These are phyloP conservation scores for Silene noctiflora DNA, from an alignment of 179 eudicot genomes.

Conservation along the genomic window DNA sequence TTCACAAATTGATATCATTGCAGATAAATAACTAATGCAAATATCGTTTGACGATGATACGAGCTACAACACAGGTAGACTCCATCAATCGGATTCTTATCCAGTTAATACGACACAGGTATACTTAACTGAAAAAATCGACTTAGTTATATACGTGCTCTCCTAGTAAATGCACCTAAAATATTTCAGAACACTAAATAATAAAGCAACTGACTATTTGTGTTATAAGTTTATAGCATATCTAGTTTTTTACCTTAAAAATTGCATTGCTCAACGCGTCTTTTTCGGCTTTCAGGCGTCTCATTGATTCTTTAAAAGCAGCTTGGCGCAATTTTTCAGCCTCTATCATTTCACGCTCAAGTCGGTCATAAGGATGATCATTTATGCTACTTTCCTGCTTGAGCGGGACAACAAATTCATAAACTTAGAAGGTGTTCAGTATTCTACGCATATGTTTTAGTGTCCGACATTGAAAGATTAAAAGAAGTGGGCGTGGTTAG, in stretches of 20 bases:
- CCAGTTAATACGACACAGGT: too few relatives aligned
- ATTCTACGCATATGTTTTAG: background rate
- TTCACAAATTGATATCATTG: too few relatives aligned
- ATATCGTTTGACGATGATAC: too few relatives aligned
- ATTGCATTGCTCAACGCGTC: conserved; percentile 49
- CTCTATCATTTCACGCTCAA: conserved; percentile 44
- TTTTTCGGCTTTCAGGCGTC: conserved; percentile 67
- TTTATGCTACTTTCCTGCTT: conserved; percentile 45
- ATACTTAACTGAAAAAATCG: background rate
- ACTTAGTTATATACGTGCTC: background rate
- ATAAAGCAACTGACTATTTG: background rate
- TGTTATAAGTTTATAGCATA: background rate
- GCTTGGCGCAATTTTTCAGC: conserved; percentile 53
- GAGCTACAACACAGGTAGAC: too few relatives aligned
- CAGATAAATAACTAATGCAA: background rate
- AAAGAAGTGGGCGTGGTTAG: too few relatives aligned
- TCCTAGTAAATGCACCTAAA: background rate
- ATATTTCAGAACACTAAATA: background rate
- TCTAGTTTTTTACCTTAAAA: conserved; percentile 42
- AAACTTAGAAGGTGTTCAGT: background rate
- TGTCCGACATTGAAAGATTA: too few relatives aligned
- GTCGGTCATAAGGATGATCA: conserved; percentile 56
- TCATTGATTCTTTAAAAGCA: conserved; percentile 66
- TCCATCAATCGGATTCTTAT: too few relatives aligned
- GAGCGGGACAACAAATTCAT: conserved; percentile 12